Evolutionary conservation across 495 filamentous ascomycete species (phyloP), one percentile per base, ranked within the genome.

Genomic region (Hamigera avellanea): DNA sequence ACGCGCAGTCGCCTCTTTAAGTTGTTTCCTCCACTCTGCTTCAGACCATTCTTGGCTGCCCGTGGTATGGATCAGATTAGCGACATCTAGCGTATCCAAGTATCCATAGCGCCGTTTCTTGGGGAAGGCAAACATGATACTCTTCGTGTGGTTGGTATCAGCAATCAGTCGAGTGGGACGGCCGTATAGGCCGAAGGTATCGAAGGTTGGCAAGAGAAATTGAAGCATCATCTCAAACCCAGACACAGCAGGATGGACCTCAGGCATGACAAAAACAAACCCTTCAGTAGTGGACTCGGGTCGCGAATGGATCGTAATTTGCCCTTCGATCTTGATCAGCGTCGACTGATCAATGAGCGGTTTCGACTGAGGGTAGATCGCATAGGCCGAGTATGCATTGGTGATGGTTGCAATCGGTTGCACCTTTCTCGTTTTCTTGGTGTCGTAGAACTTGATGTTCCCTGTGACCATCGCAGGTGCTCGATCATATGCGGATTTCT

Each of bases 51-150:
- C 67, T 18, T 74, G 56, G 54, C 80, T 91, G 6, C 83, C 86
- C 6, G 84, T 70, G 3, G 76, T 79, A 41, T 82, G 65, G 40
- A 96, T 83, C 21, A 96, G 59, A 34, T 64, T 69, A 10, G 76
- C 76, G 7, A 96, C 84, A 57, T 99, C 91, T 26, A 84, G 46
- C 19, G 88, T 72, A 45, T 96, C 93, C 14, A 96, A 57, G 53
- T 96, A 96, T 0, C 91, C 89, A 52, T 94, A 94, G 38, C 81
- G 73, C 27, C 76, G 76, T 39, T 93, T 75, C 46, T 80, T 82
- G 0, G 91, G 93, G 78, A 99, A 89, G 0, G 86, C 93, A 61
- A 99, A 96, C 91, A 99, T 99, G 46, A 99, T 67, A 40, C 91
- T 89, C 40, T 83, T 78, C 3, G 78, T 64, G 56, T 99, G 86